A percentile compares a stretch with the other conserved stretches of the same genome.
phyloP scores from a whole-genome alignment of 2,329 filamentous ascomycete species.

The Claviceps lovelessii region DNA sequence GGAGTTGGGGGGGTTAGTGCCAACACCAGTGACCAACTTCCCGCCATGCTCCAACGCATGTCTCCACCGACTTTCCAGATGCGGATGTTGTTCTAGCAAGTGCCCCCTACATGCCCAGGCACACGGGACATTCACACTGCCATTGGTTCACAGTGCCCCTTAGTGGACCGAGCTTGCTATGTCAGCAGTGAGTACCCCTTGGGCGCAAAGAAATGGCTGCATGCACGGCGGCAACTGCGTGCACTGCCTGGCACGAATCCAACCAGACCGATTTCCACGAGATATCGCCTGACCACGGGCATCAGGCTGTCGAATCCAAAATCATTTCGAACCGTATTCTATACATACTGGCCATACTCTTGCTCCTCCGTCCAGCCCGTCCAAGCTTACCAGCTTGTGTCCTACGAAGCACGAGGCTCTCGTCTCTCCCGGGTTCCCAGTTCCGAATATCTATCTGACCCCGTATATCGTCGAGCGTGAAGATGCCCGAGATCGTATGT shows the following conservation, averaged over 20 bases:
- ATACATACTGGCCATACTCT: no score
- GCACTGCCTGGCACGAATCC: not conserved
- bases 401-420: not conserved
- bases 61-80: not conserved
- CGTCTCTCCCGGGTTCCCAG: not conserved
- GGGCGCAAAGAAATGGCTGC: conserved; percentile 2
- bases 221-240: not conserved
- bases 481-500: conserved; percentile 8
- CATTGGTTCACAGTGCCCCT: not conserved
- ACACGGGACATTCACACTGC: not conserved
- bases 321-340: not conserved
- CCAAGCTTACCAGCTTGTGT: not conserved
- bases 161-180: not conserved
- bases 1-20: no score
- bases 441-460: not conserved
- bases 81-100: not conserved
- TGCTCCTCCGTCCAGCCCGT: no score
- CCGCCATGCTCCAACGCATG: not conserved
- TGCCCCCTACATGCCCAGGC: not conserved
- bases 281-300: not conserved
- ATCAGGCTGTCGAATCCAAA: not conserved
- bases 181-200: not conserved
- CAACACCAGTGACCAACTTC: no score
- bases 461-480: not conserved
- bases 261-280: not conserved